Evolutionary conservation across 371 early-diverging fungal genomes (phyloP), one percentile per base, ranked within the genome.

Genomic region (Blyttiomyces sp.): DNA sequence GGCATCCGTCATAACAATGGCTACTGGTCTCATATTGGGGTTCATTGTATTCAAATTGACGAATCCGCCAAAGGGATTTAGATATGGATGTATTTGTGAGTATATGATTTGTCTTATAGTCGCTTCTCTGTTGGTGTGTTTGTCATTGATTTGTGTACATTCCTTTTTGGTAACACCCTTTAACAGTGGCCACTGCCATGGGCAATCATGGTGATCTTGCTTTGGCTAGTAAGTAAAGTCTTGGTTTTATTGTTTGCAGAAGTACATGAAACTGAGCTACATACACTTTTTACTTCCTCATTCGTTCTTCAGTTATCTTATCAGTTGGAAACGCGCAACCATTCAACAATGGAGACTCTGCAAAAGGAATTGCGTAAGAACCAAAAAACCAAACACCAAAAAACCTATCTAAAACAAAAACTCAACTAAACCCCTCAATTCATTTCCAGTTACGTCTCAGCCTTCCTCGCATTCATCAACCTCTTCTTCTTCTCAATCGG

Each of bases 401-500:
- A n/a, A n/a, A n/a, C n/a, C n/a, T n/a, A n/a, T n/a, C n/a, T n/a
- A n/a, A n/a, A n/a, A n/a, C n/a, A n/a, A n/a, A n/a, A n/a, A n/a
- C n/a, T n/a, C n/a, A n/a, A n/a, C n/a, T n/a, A n/a, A n/a, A n/a
- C n/a, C n/a, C 39, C 39, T 39, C 39, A 13, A 13, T 39, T 16
- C 27, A 33, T 3, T 63, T 34, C 3, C 43, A 59, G 60, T 19
- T 61, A 69, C 52, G 52, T 72, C 39, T 59, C 63, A 3, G 68
- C 61, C 5, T 72, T 72, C 49, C 48, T 68, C 6, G 59, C 54
- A 54, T 56, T 72, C 28, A 54, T 62, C 33, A 72, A 68, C 33
- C 17, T 72, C 21, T 68, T 57, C 50, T 68, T 62, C 43, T 68
- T 66, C 57, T 57, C 63, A 7, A 39, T 72, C 30, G 72, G 69